Evolutionary conservation across 768 basidiomycete genomes (phyloP), one percentile per base, ranked within the genome.

Genomic region (Hygrocybe coccinea): DNA sequence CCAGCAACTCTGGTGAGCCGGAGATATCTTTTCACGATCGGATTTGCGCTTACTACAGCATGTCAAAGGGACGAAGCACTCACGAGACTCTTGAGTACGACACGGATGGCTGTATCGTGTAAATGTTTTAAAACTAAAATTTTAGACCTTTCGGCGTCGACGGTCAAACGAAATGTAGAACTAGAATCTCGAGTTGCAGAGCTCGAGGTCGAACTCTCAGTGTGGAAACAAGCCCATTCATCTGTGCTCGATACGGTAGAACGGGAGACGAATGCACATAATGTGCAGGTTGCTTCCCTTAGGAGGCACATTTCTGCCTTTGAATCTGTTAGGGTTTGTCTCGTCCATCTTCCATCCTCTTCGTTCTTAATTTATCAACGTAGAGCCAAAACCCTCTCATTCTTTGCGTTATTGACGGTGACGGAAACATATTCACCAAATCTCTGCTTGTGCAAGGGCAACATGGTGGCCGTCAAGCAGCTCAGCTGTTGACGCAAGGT

Each of bases 361-460:
- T 43, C 19, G 33, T 49, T 51, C 14, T 36, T 37, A 15, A 43
- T 17, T 38, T 24, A 29, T 29, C 34, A 54, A 45, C 60, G 47
- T 68, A 87, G 83, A 80, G 75, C 60, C 82, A 83, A 69, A 77
- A 79, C 60, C 80, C 86, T 41, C 78, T 89, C 62, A 83, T 90
- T 56, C 77, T 88, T 60, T 87, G 87, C 64, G 79, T 86, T 59
- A 77, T 91, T 62, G 85, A 90, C 61, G 88, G 86, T 37, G 83
- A 89, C 65, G 79, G 81, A 47, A 81, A 82, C 59, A 71, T 88
- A 60, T 90, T 91, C 72, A 74, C 75, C 54, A 77, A 75, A 47
- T 71, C 80, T 17, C 75, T 86, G 56, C 70, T 91, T 38, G 65
- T 64, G 29, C 82, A 84, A 67, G 88, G 87, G 6, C 79, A 81